Evolutionary conservation across 2,329 filamentous ascomycete genomes (phyloP), one percentile per base, ranked within the genome.

Genomic region (Dendryphion nanum): DNA sequence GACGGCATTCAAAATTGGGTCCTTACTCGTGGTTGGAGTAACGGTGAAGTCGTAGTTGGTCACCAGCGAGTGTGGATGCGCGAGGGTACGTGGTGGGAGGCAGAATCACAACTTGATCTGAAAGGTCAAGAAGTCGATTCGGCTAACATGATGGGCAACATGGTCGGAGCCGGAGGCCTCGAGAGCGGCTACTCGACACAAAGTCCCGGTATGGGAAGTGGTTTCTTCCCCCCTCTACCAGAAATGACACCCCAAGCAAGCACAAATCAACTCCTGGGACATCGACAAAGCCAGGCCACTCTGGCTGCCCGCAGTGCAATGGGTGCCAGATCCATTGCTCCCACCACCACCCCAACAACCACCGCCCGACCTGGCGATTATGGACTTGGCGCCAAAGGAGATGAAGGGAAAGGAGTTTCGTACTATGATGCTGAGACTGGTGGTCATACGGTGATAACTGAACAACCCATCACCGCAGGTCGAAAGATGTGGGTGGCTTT

Each of bases 1-100:
- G 93, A 98, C 46, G 93, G 91, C 33, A 89, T 96, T 37, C 89
- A 97, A 60, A 94, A 79, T 55, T 98, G 91, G 89, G 77, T 94
- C 41, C 77, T 97, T 34, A 90, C 97, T 67, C 83, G 93, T 41
- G 93, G 93, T 2, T 98, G 93, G 93, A 96, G 89, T 69, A 98
- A 98, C 53, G 93, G 93, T 26, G 93, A 97, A 68, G 89, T 97
- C 2, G 82, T 95, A 4, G 75, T 97, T 20, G 93, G 93, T 38
- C 83, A 82, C 41, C 89, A 97, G 65, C 86, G 93, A 20, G 82
- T 98, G 29, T 98, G 93, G 93, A 90, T 97, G 73, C 81, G 91
- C 34, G 93, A 98, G 67, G 78, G 74, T 40, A 86, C 90, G 2
- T 98, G 93, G 91, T 97, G 91, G 91, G 91, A 97, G 67, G 91